Percentiles rank a stretch among this genome's conserved stretches.
These are phyloP conservation scores for Fraxinus velutina DNA, from an alignment of 305 asterid species.

Conservation along the genomic window DNA sequence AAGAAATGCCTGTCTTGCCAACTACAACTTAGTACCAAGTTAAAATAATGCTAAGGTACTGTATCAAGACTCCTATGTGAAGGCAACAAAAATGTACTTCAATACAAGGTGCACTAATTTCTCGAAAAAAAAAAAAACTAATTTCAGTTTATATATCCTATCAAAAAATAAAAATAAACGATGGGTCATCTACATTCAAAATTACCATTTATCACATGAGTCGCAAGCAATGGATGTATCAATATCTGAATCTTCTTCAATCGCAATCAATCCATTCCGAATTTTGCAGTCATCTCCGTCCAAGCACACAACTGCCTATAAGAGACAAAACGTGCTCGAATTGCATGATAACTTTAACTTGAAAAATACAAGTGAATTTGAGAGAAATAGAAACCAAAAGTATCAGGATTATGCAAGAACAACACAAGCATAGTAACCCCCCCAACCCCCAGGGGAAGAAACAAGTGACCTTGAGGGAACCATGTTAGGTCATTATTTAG, in stretches of 20 bases:
- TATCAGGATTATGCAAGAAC: background rate
- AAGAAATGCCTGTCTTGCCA: background rate
- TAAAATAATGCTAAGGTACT: background rate
- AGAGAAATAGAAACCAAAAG: background rate
- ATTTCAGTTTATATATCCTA: background rate
- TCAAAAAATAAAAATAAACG: background rate
- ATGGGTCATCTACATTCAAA: background rate
- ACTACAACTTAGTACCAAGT: background rate
- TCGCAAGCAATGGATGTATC: conserved; percentile 99
- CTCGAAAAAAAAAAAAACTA: background rate
- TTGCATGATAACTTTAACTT: conserved; percentile 23
- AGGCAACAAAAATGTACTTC: background rate
- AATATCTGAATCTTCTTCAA: conserved; percentile 69
- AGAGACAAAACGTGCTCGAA: conserved; percentile 39
- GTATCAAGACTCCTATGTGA: conserved; percentile 19
- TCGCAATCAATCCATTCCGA: conserved; percentile 58
- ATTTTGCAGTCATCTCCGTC: conserved; percentile 92
- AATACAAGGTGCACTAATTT: background rate
- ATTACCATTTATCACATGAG: conserved; percentile 91
- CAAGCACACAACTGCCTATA: conserved; percentile 97
- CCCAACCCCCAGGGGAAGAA: conserved; percentile 1
- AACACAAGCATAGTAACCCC: conserved; percentile 5
- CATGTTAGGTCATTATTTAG: conserved; percentile 17
- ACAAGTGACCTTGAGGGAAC: conserved; percentile 10
- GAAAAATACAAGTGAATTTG: background rate